Evolutionary conservation across 208 protist genomes (phyloP), one percentile per base, ranked within the genome.

Genomic region (Crithidia expoeki): DNA sequence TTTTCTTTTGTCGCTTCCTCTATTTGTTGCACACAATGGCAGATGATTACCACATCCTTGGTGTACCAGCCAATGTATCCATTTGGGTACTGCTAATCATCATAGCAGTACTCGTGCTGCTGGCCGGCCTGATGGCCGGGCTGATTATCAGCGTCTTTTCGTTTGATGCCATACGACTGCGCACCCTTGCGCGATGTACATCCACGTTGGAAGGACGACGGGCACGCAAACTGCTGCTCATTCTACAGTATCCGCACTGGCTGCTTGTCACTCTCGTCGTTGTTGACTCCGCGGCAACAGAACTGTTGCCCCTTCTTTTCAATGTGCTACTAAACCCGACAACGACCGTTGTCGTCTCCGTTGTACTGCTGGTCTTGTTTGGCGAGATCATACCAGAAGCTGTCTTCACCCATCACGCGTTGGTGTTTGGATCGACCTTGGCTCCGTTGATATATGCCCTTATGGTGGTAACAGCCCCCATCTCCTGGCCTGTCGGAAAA

Each of bases 331-430:
- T 93, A 19, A 82, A 86, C 42, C 83, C 81, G 4, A 40, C 80
- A 27, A 67, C 71, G 27, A 80, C 89, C 23, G 63, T 94, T 42
- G 70, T 81, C 14, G 25, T 83, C n/a, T 90, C 86, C 11, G 83
- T 91, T 16, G 68, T 77, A 17, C 52, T 89, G 33, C 81, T 86
- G 10, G 76, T 94, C 10, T 33, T 93, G 5, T 93, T 88, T 50
- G 74, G 86, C 21, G 89, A 94, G 72, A 90, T 94, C 25, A 84
- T 94, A 12, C 89, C 89, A 1, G 84, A 94, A 65, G 84, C 86
- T 2, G 25, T 90, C 16, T 93, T 91, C 67, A 85, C 86, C 63
- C 84, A 83, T 38, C 69, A 93, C 58, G 77, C 80, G 21, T 65
- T 94, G 23, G 63, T 70, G 25, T 51, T 93, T 0, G 61, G 80